phyloP scores from a whole-genome alignment of 2,329 filamentous ascomycete species.

The Ophiostoma sp. region DNA sequence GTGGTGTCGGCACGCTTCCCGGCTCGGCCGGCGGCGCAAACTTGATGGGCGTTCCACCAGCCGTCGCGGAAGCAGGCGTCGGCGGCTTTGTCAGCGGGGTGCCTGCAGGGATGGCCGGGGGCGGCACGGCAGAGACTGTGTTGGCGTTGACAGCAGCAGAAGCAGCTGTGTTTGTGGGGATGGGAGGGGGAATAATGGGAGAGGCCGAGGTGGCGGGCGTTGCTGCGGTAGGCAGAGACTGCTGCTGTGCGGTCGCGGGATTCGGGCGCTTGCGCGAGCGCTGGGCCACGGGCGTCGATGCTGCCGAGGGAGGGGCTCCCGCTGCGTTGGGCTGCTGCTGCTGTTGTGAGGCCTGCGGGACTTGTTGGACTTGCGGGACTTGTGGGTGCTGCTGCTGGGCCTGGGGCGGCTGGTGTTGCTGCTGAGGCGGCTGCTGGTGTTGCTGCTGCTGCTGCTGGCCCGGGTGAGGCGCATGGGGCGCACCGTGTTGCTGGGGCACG shows the following conservation, averaged over 20 bases:
- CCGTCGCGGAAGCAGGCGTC: conserved; percentile 21
- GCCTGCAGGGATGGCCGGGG: conserved; percentile 39
- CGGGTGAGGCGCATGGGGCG: conserved; percentile 41
- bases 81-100: conserved; percentile 38
- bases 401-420: conserved; percentile 33
- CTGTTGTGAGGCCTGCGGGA: conserved; percentile 34
- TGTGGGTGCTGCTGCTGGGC: conserved; percentile 38
- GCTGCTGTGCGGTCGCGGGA: conserved; percentile 31
- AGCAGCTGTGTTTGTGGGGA: conserved; percentile 27
- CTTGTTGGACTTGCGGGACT: conserved; percentile 37
- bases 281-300: conserved; percentile 35
- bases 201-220: conserved; percentile 28
- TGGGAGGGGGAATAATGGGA: conserved; percentile 31
- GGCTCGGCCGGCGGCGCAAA: conserved; percentile 38
- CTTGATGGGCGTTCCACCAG: conserved; percentile 28
- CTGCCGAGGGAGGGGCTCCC: conserved; percentile 30
- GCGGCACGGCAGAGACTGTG: conserved; percentile 38
- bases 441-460: conserved; percentile 37
- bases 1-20: conserved; percentile 45
- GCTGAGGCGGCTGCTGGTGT: conserved; percentile 38
- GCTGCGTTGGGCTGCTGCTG: conserved; percentile 23
- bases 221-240: conserved; percentile 20
- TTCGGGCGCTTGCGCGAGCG: conserved; percentile 46
- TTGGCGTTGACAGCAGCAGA: too few relatives aligned
- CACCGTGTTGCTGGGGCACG: conserved; percentile 38